Percentiles rank a stretch among this genome's conserved stretches.
Evolutionary conservation across 179 eudicot genomes (phyloP).

Genomic region (Silene coronaria): DNA sequence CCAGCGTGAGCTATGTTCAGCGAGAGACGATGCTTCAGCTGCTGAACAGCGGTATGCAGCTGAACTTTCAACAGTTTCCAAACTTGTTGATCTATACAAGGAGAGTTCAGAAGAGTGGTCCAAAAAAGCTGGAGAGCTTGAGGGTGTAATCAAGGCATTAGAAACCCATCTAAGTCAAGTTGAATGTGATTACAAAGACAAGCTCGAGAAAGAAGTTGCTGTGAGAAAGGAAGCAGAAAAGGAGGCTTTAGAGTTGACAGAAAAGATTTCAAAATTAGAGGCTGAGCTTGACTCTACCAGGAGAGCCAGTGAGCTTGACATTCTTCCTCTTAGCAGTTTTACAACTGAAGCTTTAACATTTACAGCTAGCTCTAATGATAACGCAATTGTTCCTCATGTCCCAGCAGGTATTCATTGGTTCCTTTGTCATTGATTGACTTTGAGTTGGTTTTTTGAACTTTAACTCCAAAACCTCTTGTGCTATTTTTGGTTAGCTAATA

Average conservation of each 20-base stretch:
- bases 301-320: slow-evolving; percentile 53
- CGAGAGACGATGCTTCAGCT: slow-evolving; percentile 63
- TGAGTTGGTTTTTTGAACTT: slow-evolving; percentile 3
- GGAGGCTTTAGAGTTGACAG: slow-evolving; percentile 55
- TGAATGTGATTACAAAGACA: slow-evolving; percentile 77
- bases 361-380: slow-evolving; percentile 32
- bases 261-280: slow-evolving; percentile 68
- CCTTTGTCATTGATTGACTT: not conserved
- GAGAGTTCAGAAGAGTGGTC: slow-evolving; percentile 98
- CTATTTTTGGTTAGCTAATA: not conserved
- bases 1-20: slow-evolving; percentile 62
- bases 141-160: slow-evolving; percentile 93
- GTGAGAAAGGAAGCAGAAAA: slow-evolving; percentile 56
- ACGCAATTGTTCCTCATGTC: slow-evolving; percentile 57
- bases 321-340: slow-evolving; percentile 51
- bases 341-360: slow-evolving; percentile 39
- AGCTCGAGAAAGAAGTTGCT: slow-evolving; percentile 67
- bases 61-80: slow-evolving; percentile 72
- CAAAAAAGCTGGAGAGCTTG: slow-evolving; percentile 93
- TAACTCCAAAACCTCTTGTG: not conserved
- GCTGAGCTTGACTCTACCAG: slow-evolving; percentile 62
- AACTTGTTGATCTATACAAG: slow-evolving; percentile 85
- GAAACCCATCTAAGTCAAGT: slow-evolving; percentile 82
- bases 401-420: slow-evolving; percentile 43
- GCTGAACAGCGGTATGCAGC: slow-evolving; percentile 55